Conservation (phyloP, 139 green algal species). For the Closterium sp. region DNA sequence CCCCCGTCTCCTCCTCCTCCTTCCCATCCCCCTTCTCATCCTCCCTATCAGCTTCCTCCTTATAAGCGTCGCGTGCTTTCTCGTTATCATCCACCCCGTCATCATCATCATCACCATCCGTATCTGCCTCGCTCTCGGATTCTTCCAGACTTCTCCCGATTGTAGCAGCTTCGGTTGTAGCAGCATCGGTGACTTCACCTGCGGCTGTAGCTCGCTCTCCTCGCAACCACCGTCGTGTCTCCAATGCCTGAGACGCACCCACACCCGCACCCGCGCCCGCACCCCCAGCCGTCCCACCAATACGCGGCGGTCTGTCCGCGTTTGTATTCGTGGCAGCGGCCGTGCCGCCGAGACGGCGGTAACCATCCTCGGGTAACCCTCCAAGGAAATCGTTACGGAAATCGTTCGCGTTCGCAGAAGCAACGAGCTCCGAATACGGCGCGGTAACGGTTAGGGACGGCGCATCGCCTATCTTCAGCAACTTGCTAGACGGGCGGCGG, state of each 20-base stretch:
- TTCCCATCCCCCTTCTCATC: background rate
- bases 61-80: background rate
- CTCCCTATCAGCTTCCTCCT: background rate
- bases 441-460: background rate
- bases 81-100: background rate
- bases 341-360: background rate
- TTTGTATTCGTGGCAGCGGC: background rate
- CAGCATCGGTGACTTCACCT: no score
- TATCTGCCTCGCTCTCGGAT: no score
- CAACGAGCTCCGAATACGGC: background rate
- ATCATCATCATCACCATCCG: background rate
- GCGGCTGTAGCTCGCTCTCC: background rate
- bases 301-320: background rate
- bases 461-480: background rate
- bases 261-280: background rate
- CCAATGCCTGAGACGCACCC: background rate
- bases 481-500: background rate
- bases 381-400: no score
- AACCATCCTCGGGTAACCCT: background rate
- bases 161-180: background rate
- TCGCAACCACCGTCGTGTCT: background rate
- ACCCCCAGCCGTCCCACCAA: background rate
- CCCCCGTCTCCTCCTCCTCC: background rate
- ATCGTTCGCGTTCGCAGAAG: background rate
- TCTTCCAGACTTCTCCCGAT: background rate